phyloP scores from a whole-genome alignment of 2,329 filamentous ascomycete species.

The Boeremia lycopersici region DNA sequence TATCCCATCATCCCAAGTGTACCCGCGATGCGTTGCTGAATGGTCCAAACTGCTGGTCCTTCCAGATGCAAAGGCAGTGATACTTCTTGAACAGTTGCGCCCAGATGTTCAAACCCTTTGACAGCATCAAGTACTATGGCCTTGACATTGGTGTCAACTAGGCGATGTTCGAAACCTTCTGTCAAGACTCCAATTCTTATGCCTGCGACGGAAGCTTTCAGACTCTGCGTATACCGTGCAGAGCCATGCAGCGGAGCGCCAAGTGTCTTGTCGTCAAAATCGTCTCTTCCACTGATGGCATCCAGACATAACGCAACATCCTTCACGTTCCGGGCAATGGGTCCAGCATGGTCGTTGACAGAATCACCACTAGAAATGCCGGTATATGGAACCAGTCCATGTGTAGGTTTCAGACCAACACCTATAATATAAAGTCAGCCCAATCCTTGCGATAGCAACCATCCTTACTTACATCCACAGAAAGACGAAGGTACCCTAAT shows the following conservation, averaged over 20 bases:
- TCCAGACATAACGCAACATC: conserved; percentile 36
- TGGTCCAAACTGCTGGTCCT: conserved; percentile 50
- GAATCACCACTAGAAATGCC: conserved; percentile 48
- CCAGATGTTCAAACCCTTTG: conserved; percentile 42
- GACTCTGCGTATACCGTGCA: conserved; percentile 22
- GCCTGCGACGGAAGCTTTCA: conserved; percentile 23
- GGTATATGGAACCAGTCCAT: conserved; percentile 58
- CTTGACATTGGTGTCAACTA: conserved; percentile 49
- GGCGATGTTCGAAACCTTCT: conserved; percentile 33
- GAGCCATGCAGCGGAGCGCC: conserved; percentile 34
- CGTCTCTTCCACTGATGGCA: conserved; percentile 39
- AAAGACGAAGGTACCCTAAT: conserved; percentile 47
- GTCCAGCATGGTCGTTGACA: conserved; percentile 54
- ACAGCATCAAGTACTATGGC: conserved; percentile 51
- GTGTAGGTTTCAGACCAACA: conserved; percentile 51
- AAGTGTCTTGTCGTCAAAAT: conserved; percentile 40
- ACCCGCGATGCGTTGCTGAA: conserved; percentile 28
- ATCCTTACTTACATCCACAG: conserved; percentile 37
- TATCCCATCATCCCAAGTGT: conserved; percentile 12
- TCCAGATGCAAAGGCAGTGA: conserved; percentile 41
- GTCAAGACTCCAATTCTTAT: conserved; percentile 37
- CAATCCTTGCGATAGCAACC: not conserved
- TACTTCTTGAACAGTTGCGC: conserved; percentile 52
- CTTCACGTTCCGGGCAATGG: conserved; percentile 33
- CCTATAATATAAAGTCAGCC: conserved; percentile 11